Percentiles rank a stretch among this genome's conserved stretches.
These are phyloP conservation scores for Daphne laureola DNA, from an alignment of 441 rosid species.

Conservation along the genomic window DNA sequence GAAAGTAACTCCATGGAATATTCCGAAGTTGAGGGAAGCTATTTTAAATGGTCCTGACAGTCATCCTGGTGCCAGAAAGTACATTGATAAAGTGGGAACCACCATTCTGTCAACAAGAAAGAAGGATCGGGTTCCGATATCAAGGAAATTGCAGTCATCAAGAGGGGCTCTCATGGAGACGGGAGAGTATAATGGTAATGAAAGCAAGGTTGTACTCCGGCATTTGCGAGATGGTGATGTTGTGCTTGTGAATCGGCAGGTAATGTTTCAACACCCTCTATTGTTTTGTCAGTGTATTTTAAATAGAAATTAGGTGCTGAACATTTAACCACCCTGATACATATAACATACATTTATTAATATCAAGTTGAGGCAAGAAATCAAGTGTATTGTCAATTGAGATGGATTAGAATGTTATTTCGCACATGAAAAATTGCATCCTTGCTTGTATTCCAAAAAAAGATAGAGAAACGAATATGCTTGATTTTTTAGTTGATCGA, in stretches of 20 bases:
- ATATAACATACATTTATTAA: too few species aligned
- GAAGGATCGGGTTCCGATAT: conserved; percentile 61
- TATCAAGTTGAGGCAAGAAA: too few species aligned
- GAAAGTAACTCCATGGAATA: conserved; percentile 96
- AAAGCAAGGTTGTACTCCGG: conserved; percentile 84
- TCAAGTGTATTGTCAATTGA: too few species aligned
- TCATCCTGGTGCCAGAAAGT: conserved; percentile 95
- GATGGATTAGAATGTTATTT: too few species aligned
- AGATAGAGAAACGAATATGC: too few species aligned
- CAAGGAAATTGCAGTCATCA: conserved; percentile 74
- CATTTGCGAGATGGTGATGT: conserved; percentile 94
- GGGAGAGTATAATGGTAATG: conserved; percentile 58
- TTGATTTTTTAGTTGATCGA: too few species aligned
- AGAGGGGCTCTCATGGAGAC: conserved; percentile 62
- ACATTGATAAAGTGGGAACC: conserved; percentile 60
- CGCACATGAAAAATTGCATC: too few species aligned
- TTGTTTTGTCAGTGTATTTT: too few species aligned
- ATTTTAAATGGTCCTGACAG: conserved; percentile 78
- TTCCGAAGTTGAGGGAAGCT: conserved; percentile 61
- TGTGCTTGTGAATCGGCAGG: conserved; percentile 98
- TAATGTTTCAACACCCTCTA: conserved; percentile 9
- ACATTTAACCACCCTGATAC: too few species aligned
- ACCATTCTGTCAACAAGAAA: conserved; percentile 38
- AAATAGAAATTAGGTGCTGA: too few species aligned
- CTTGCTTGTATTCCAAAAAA: too few species aligned